Evolutionary conservation across 768 basidiomycete species (phyloP).

Genomic region (Naematelia aurantialba): DNA sequence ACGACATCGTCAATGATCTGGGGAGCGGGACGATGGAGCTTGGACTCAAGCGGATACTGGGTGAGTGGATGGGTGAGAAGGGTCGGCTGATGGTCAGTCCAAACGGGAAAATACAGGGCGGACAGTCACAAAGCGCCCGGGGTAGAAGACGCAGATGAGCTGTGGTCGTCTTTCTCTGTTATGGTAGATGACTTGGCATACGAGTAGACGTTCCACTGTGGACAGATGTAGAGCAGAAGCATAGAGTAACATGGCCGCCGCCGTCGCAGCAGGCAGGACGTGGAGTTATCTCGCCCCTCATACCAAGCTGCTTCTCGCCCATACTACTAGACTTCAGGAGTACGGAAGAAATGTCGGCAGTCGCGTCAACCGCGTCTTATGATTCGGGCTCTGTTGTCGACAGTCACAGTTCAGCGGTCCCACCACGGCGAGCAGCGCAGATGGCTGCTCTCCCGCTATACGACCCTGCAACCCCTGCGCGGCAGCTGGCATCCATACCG

Average conservation of each 20-base stretch:
- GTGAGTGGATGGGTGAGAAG: constrained; percentile 50
- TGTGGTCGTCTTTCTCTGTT: constrained; percentile 58
- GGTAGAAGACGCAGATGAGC: too few relatives aligned
- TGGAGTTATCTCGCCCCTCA: too few relatives aligned
- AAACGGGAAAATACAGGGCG: constrained; percentile 69
- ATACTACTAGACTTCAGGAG: too few relatives aligned
- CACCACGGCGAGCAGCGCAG: too few relatives aligned
- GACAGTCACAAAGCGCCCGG: too few relatives aligned
- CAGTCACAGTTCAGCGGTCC: too few relatives aligned
- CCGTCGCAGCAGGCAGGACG: too few relatives aligned
- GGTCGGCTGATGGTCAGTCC: constrained; percentile 52
- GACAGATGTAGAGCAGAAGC: not conserved
- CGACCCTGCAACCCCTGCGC: not conserved
- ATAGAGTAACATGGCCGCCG: too few relatives aligned
- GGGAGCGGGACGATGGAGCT: constrained; percentile 62
- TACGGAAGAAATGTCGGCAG: not conserved
- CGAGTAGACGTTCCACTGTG: constrained; percentile 1
- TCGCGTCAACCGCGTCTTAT: not conserved
- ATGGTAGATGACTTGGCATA: constrained; percentile 57
- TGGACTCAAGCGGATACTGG: constrained; percentile 62
- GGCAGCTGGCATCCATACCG: not conserved
- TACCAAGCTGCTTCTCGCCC: too few relatives aligned
- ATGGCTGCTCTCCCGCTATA: not conserved
- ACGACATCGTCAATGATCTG: constrained; percentile 64
- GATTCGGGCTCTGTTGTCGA: not conserved